Evolutionary conservation across 2,329 filamentous ascomycete genomes (phyloP).

Genomic region (Fusarium sp.): DNA sequence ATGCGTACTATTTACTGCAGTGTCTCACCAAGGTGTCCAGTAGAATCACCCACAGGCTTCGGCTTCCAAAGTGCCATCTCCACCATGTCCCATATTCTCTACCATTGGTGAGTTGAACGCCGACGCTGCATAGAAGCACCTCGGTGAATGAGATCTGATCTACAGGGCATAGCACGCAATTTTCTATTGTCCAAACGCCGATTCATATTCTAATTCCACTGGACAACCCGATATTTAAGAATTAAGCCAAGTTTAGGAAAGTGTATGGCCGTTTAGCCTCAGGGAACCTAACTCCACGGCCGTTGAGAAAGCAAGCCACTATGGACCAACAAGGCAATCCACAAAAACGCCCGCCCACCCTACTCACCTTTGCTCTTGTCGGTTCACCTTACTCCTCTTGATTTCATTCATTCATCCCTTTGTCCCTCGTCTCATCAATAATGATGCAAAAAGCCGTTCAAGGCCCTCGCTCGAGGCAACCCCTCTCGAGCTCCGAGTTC

Average conservation of each 20-base stretch:
- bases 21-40: neutral
- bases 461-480: neutral
- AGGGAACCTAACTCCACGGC: neutral
- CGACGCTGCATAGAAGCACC: neutral
- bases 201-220: neutral
- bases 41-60: neutral
- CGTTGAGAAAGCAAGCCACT: neutral
- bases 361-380: neutral
- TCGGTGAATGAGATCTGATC: neutral
- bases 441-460: neutral
- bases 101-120: neutral
- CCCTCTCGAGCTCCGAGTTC: neutral
- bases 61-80: neutral
- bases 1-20: neutral
- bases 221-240: neutral
- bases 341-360: neutral
- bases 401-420: neutral
- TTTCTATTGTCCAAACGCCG: neutral
- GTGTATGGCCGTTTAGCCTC: neutral
- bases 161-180: neutral
- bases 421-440: neutral
- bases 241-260: neutral
- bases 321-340: neutral
- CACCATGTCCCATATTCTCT: neutral
- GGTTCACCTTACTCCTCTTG: neutral